phyloP scores from a whole-genome alignment of 768 basidiomycete genomes.

The Sarcodon sp. region DNA sequence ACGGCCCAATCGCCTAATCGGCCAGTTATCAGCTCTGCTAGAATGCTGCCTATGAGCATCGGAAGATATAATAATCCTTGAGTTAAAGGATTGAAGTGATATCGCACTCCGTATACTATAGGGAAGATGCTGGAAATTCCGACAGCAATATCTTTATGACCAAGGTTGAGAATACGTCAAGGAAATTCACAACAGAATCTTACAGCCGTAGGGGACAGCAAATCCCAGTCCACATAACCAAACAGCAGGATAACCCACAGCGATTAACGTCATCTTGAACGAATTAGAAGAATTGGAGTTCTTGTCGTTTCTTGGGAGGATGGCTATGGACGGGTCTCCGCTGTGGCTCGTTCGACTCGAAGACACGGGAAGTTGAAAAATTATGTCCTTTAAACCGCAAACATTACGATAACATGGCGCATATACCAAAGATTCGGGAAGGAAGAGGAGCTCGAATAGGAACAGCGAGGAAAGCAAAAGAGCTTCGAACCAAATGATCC shows the following conservation, averaged over 20 bases:
- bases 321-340: too few species aligned
- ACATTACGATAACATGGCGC: background rate
- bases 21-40: background rate
- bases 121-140: background rate
- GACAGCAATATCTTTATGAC: background rate
- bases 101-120: background rate
- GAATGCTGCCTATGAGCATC: background rate
- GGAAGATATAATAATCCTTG: background rate
- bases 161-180: background rate
- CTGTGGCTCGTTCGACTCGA: background rate
- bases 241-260: background rate
- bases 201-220: background rate
- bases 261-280: background rate
- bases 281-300: background rate
- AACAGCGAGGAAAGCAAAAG: background rate
- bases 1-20: background rate
- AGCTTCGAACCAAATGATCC: background rate
- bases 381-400: background rate
- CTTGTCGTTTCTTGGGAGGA: too few species aligned
- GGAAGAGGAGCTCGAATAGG: background rate
- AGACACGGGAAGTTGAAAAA: background rate
- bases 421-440: background rate
- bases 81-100: background rate
- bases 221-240: background rate
- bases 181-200: background rate